Base-by-base conservation (phyloP, 805 yeast genomes). In the Wickerhamomyces queroliae region DNA sequence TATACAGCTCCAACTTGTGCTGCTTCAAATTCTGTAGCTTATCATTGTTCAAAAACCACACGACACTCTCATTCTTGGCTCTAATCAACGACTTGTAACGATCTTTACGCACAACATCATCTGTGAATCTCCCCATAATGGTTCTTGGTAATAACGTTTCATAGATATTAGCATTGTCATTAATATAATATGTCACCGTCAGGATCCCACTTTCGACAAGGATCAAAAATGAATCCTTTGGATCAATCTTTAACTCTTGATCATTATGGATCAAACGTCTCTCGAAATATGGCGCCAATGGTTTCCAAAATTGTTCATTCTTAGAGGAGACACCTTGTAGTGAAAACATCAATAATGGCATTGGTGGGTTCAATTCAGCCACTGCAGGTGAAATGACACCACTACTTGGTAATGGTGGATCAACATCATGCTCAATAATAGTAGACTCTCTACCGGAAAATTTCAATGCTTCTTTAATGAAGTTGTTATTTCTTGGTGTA, bases 11-110 rank as follows among this genome's bases (percentile, higher is more conserved):
- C 5, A 60, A 56, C 22, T 86, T 78, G 18, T 73, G 69, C 12
- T 59, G 46, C 49, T 68, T 62, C 50, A 88, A 56, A 34, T 61
- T 65, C 2, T 60, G 56, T 44, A 85, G 59, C 8, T 67, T 61
- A 1, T 61, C 63, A 22, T 63, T 58, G 23, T 76, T 72, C 33
- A 90, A 61, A 34, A 74, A 66, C 96, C 96, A 89, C 2, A 84
- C 68, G 9, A 74, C 71, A 2, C 83, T 66, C 38, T 79, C 84
- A 23, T 67, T 69, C 36, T 81, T 88, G 1, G 83, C 76, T 7
- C 66, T 61, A 39, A 80, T 74, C 4, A 62, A 57, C 4, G 74
- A 67, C 11, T 69, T 65, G 10, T 77, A 64, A 33, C 70, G 63
- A 26, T 56, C 53, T 13, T 53, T 55, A 30, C 66, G 55, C 35